These are phyloP conservation scores for Tritrichomonas musculus DNA, from an alignment of 208 protist species.

Conservation along the genomic window DNA sequence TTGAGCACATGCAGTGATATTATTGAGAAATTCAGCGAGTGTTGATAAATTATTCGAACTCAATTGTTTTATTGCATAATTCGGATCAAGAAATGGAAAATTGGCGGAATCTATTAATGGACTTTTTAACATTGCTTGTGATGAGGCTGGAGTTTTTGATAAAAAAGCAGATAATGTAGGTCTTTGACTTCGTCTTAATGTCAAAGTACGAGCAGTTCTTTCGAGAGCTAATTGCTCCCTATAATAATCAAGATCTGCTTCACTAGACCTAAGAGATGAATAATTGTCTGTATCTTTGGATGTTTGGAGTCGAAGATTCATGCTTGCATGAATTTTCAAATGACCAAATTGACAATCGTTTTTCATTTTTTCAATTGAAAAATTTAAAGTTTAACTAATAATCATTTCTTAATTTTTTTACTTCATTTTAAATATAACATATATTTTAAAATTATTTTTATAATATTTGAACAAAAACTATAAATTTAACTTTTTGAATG, in stretches of 20 bases:
- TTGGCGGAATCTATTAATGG: background rate
- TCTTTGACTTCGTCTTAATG: background rate
- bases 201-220: background rate
- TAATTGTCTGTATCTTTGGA: too few species aligned
- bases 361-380: too few species aligned
- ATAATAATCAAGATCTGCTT: background rate
- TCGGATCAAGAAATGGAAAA: background rate
- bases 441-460: too few species aligned
- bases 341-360: too few species aligned
- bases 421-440: too few species aligned
- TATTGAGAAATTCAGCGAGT: background rate
- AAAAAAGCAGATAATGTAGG: background rate
- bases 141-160: background rate
- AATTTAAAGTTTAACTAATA: too few species aligned
- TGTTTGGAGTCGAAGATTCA: too few species aligned
- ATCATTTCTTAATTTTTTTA: too few species aligned
- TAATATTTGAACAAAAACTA: too few species aligned
- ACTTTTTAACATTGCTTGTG: too few species aligned
- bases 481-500: too few species aligned
- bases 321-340: too few species aligned
- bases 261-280: background rate
- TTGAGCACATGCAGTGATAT: background rate
- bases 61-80: background rate
- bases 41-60: background rate
- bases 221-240: background rate